These are phyloP conservation scores for Cucumis hystrix DNA, from an alignment of 306 rosid genomes.

Conservation along the genomic window DNA sequence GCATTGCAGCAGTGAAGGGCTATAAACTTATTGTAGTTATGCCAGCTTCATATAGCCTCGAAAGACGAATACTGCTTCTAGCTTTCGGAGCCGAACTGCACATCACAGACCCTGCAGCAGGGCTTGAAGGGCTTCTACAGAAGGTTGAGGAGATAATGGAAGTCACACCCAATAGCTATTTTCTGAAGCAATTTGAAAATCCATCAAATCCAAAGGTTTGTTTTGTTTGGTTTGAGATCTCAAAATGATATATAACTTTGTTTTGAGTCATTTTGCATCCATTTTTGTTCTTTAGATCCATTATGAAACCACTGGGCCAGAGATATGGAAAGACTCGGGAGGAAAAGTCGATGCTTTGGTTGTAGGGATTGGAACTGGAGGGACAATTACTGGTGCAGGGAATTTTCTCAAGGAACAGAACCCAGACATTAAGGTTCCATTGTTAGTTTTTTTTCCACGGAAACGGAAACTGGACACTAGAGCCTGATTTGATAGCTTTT, in stretches of 20 bases:
- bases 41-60: conserved; percentile 46
- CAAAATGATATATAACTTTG: background rate
- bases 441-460: background rate
- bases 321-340: conserved; percentile 75
- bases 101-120: conserved; percentile 53
- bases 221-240: background rate
- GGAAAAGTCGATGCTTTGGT: conserved; percentile 55
- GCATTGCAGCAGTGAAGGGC: conserved; percentile 53
- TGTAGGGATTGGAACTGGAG: conserved; percentile 76
- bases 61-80: conserved; percentile 41
- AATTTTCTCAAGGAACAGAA: conserved; percentile 60
- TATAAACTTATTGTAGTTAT: conserved; percentile 42
- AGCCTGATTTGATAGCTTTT: background rate
- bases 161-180: conserved; percentile 33
- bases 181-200: conserved; percentile 47
- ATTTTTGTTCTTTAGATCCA: conserved; percentile 34
- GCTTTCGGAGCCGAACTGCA: conserved; percentile 75
- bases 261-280: background rate
- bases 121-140: conserved; percentile 26
- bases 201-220: conserved; percentile 54
- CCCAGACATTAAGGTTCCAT: conserved; percentile 50
- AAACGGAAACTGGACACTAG: background rate
- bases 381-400: conserved; percentile 57
- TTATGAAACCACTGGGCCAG: conserved; percentile 86
- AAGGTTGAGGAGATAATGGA: conserved; percentile 39